Evolutionary conservation across 2,329 filamentous ascomycete species (phyloP), one percentile per base, ranked within the genome.

Genomic region (Cyphellophora attinorum): DNA sequence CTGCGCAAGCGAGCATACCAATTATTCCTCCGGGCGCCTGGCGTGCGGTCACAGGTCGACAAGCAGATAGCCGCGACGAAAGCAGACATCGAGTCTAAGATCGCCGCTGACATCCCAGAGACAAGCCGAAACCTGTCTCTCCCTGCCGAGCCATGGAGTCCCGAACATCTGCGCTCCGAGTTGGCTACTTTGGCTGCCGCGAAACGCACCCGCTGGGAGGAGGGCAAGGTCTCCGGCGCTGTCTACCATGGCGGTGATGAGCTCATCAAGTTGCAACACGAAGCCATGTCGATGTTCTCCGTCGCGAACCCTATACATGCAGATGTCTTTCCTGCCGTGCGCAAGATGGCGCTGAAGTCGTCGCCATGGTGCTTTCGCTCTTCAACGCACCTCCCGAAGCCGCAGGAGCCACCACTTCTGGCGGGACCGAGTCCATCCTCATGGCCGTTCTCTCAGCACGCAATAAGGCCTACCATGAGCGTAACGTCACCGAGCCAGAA

Each of bases 321-420:
- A 5, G 91, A 98, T 62, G 89, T 98, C 28, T 98, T 98, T 63
- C 91, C 91, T 11, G 91, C 89, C 17, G 88, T 98, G 34, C 72
- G 91, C 51, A 98, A 98, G 74, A 98, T 98, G 91, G 91, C 67
- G 89, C 91, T 29, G 91, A 98, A 65, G 69, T 98, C 42, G 91
- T 98, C 34, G 82, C 88, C 46, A 98, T 98, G 89, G 86, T 77
- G 18, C 66, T 93, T 41, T 74, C 75, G 29, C 65, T 98, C 58
- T 98, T 95, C 68, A 85, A 93, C 58, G 86, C 82, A 6, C 91
- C 91, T 3, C 66, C 77, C n/a, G 80, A 77, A 37, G 85, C 79
- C 18, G 88, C 84, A 4, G 91, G 91, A 43, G 85, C 91, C 6
- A 86, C 84, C 11, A 96, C 91, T 2, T 84, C 82, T 42, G 91